These are phyloP conservation scores for Haemoproteus tartakovskyi DNA, from an alignment of 169 alveolate genomes.

Conservation along the genomic window DNA sequence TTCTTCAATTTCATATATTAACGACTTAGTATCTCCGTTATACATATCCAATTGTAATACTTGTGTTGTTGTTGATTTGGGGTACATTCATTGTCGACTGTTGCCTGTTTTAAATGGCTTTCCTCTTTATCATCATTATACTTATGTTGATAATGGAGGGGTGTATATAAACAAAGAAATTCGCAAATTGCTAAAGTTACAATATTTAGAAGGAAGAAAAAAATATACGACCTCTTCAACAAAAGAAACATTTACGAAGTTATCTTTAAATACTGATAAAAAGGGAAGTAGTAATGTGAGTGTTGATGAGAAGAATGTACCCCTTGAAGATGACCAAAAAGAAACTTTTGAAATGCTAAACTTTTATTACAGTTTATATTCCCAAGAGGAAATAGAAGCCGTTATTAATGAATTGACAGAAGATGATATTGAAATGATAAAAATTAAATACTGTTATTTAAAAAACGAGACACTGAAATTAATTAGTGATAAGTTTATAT, in stretches of 20 bases:
- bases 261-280: too few species aligned
- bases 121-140: conserved; percentile 53
- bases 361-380: conserved; percentile 4
- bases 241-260: too few species aligned
- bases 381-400: conserved; percentile 22
- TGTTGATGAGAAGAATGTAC: neutral
- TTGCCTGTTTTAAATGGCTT: conserved; percentile 46
- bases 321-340: neutral
- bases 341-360: neutral
- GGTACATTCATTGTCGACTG: conserved; percentile 32
- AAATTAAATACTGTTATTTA: conserved; percentile 48
- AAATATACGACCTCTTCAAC: neutral
- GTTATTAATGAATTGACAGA: conserved; percentile 32
- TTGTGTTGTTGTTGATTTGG: conserved; percentile 48
- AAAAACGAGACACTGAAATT: conserved; percentile 18
- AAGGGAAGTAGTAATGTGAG: neutral
- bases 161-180: conserved; percentile 47
- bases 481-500: conserved; percentile 8
- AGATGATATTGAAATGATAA: conserved; percentile 47
- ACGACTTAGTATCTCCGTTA: conserved; percentile 53
- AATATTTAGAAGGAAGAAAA: conserved; percentile 13
- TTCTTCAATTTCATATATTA: conserved; percentile 39
- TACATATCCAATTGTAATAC: conserved; percentile 52
- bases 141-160: conserved; percentile 59
- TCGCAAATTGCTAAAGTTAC: conserved; percentile 29